phyloP scores from a whole-genome alignment of 2,329 filamentous ascomycete genomes.

The Septoria petroselini region DNA sequence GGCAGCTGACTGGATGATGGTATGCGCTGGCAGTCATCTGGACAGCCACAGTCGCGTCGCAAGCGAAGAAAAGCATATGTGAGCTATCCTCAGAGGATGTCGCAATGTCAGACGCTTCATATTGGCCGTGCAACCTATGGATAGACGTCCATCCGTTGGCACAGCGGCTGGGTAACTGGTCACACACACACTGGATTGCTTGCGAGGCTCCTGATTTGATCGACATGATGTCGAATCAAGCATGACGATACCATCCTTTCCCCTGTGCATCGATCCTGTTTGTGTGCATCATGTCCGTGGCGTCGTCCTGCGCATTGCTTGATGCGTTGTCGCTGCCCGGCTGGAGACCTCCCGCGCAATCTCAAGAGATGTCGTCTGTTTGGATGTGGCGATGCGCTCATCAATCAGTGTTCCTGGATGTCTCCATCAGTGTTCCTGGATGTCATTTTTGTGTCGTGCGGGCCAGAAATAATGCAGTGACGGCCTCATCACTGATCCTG shows the following conservation, averaged over 20 bases:
- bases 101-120: constrained; percentile 6
- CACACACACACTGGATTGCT: constrained; percentile 16
- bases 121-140: constrained; percentile 16
- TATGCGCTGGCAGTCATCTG: constrained; percentile 22
- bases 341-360: constrained; percentile 3
- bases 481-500: too few species aligned
- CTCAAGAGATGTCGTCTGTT: constrained; percentile 9
- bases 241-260: constrained; percentile 12
- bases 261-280: constrained; percentile 11
- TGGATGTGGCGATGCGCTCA: too few species aligned
- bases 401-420: too few species aligned
- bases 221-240: constrained; percentile 7
- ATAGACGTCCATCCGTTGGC: constrained; percentile 6
- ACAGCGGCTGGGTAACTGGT: constrained; percentile 20
- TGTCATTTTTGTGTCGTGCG: neutral
- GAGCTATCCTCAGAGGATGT: constrained; percentile 6
- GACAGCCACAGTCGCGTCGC: constrained; percentile 15
- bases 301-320: constrained; percentile 7
- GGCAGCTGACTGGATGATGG: constrained; percentile 4
- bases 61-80: constrained; percentile 11
- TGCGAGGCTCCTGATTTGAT: constrained; percentile 18
- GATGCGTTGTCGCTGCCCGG: constrained; percentile 14
- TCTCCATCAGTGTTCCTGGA: neutral
- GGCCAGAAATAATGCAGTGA: too few species aligned
- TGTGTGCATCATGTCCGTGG: neutral